These are phyloP conservation scores for Yamadazyma kanchanaburiensis DNA, from an alignment of 1,139 yeast species.

Conservation along the genomic window DNA sequence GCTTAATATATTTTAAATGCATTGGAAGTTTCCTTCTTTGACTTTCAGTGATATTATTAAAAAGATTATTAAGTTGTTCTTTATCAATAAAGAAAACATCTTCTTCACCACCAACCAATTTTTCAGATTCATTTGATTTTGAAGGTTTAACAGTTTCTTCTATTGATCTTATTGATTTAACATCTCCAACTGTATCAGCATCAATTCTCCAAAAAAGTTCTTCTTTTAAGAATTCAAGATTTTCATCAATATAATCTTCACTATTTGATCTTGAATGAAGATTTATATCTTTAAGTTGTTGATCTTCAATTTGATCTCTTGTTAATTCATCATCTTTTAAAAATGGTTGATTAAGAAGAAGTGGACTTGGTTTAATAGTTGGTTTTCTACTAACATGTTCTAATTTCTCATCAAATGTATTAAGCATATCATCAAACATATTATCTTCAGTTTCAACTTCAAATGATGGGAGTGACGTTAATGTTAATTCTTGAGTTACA, in stretches of 20 bases:
- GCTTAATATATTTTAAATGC: slow-evolving; percentile 38
- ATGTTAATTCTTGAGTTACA: slow-evolving; percentile 6
- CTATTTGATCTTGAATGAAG: slow-evolving; percentile 15
- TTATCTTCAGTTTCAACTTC: slow-evolving; percentile 27
- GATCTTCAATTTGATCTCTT: slow-evolving; percentile 40
- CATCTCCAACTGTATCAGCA: slow-evolving; percentile 14
- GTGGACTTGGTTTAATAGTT: slow-evolving; percentile 11
- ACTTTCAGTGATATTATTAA: slow-evolving; percentile 23
- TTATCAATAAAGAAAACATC: slow-evolving; percentile 20
- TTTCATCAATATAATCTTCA: slow-evolving; percentile 32
- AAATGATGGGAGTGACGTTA: slow-evolving; percentile 27
- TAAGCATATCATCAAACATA: slow-evolving; percentile 33
- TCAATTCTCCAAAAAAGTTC: slow-evolving; percentile 33
- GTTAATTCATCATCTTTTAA: slow-evolving; percentile 45
- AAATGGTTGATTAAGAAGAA: slow-evolving; percentile 27
- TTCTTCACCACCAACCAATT: slow-evolving; percentile 12
- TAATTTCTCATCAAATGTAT: slow-evolving; percentile 24
- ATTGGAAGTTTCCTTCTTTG: slow-evolving; percentile 32
- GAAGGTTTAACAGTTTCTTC: slow-evolving; percentile 4
- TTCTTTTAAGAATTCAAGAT: slow-evolving; percentile 27
- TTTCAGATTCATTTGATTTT: slow-evolving; percentile 6
- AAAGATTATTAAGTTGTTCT: slow-evolving; percentile 28
- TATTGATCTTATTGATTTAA: slow-evolving; percentile 11
- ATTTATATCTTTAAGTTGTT: slow-evolving; percentile 28
- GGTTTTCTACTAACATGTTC: slow-evolving; percentile 17